phyloP scores from a whole-genome alignment of 2,329 filamentous ascomycete genomes.

The Ceratocystis destructans region DNA sequence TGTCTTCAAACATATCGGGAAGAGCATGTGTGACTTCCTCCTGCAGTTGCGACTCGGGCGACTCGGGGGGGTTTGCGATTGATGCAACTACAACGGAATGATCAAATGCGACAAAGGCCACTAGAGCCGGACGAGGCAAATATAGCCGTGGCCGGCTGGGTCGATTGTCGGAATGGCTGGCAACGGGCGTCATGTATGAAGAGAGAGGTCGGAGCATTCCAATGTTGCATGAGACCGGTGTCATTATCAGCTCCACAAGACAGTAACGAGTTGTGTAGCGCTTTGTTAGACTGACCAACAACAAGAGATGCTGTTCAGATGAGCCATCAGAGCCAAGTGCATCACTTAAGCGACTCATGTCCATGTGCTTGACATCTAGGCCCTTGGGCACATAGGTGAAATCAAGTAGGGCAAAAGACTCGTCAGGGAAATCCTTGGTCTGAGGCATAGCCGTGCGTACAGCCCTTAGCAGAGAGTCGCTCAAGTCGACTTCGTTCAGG shows the following conservation, averaged over 20 bases:
- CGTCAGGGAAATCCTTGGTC: conserved; percentile 35
- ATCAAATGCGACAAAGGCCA: conserved; percentile 70
- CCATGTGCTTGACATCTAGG: conserved; percentile 36
- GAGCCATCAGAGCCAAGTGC: conserved; percentile 38
- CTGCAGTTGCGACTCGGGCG: conserved; percentile 63
- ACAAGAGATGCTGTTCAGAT: conserved; percentile 43
- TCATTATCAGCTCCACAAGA: conserved; percentile 57
- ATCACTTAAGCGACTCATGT: conserved; percentile 39
- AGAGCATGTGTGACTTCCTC: conserved; percentile 46
- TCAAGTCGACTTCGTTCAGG: conserved; percentile 56
- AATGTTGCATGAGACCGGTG: conserved; percentile 39
- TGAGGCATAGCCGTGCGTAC: conserved; percentile 43
- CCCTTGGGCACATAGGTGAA: conserved; percentile 54
- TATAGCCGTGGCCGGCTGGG: conserved; percentile 50
- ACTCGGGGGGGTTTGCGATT: conserved; percentile 51
- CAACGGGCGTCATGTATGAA: conserved; percentile 44
- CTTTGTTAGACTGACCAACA: conserved; percentile 45
- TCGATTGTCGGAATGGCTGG: conserved; percentile 28
- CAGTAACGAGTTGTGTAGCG: conserved; percentile 49
- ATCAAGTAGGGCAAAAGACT: conserved; percentile 62
- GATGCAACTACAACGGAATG: conserved; percentile 67
- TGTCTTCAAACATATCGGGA: conserved; percentile 66
- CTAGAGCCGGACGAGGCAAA: conserved; percentile 62
- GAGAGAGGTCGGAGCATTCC: conserved; percentile 55
- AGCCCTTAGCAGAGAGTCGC: conserved; percentile 47